A percentile compares a stretch with the other conserved stretches of the same genome.
phyloP scores from a whole-genome alignment of 257 asterid genomes.

The Perilla frutescens region DNA sequence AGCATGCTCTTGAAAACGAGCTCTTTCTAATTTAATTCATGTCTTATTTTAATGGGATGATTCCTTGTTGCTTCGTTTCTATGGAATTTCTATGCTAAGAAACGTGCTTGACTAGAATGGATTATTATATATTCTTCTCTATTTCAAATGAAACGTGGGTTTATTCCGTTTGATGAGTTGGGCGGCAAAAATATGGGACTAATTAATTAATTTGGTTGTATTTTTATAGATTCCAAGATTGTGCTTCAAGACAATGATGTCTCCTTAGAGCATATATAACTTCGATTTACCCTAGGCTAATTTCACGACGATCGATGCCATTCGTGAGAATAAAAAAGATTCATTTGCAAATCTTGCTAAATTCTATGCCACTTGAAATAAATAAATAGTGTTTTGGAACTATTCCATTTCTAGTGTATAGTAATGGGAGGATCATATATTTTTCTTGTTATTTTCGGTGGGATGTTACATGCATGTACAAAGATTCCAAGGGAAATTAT shows the following conservation, averaged over 20 bases:
- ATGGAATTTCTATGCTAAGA: constrained; percentile 41
- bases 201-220: neutral
- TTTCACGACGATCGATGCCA: constrained; percentile 30
- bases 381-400: neutral
- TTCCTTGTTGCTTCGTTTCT: constrained; percentile 33
- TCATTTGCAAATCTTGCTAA: constrained; percentile 25
- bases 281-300: constrained; percentile 38
- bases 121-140: neutral
- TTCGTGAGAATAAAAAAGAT: constrained; percentile 5
- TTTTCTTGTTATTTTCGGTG: constrained; percentile 8
- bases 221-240: constrained; percentile 31
- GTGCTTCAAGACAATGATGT: constrained; percentile 44
- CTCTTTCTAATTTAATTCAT: neutral
- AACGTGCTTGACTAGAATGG: constrained; percentile 49
- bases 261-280: constrained; percentile 28
- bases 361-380: constrained; percentile 7
- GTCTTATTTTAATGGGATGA: constrained; percentile 20
- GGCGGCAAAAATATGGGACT: constrained; percentile 41
- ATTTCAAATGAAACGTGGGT: constrained; percentile 43
- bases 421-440: neutral
- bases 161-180: constrained; percentile 40
- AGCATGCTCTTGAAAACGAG: constrained; percentile 43
- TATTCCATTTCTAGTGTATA: neutral
- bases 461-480: neutral
- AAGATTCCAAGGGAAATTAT: neutral